phyloP scores from a whole-genome alignment of 441 rosid species.

The Mallotus japonicus region DNA sequence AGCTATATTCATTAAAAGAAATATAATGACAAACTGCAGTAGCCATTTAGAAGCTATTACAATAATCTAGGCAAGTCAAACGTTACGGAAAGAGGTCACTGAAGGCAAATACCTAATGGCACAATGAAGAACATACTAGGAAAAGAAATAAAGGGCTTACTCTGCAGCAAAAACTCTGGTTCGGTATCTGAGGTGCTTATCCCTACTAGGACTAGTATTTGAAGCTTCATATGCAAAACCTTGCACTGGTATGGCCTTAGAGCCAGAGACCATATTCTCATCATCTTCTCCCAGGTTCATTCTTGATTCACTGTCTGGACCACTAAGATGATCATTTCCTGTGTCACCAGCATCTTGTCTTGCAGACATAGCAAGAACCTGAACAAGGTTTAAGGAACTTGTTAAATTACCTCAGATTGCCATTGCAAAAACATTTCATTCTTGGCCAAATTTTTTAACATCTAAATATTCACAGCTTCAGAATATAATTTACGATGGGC shows the following conservation, averaged over 20 bases:
- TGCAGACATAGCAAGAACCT: slow-evolving; percentile 81
- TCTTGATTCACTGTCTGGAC: slow-evolving; percentile 40
- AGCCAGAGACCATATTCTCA: slow-evolving; percentile 89
- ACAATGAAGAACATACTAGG: too few species aligned
- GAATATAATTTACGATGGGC: background rate
- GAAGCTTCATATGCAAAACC: slow-evolving; percentile 42
- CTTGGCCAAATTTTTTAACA: background rate
- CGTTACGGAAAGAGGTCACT: too few species aligned
- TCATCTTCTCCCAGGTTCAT: slow-evolving; percentile 72
- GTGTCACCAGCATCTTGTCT: slow-evolving; percentile 51
- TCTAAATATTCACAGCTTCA: background rate
- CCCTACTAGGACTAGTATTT: slow-evolving; percentile 50
- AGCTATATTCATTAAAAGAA: background rate
- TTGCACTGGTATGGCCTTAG: slow-evolving; percentile 53
- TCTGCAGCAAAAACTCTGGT: slow-evolving; percentile 99
- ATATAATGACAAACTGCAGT: background rate
- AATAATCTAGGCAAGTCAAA: too few species aligned
- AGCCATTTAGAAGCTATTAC: background rate
- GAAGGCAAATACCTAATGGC: too few species aligned
- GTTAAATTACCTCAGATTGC: slow-evolving; percentile 13
- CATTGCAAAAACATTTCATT: background rate
- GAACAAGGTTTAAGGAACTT: slow-evolving; percentile 25
- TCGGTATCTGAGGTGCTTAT: slow-evolving; percentile 88
- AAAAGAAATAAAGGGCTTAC: slow-evolving; percentile 49
- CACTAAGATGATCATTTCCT: slow-evolving; percentile 47